phyloP scores from a whole-genome alignment of 768 basidiomycete genomes.

The Sporobolomyces pararoseus region DNA sequence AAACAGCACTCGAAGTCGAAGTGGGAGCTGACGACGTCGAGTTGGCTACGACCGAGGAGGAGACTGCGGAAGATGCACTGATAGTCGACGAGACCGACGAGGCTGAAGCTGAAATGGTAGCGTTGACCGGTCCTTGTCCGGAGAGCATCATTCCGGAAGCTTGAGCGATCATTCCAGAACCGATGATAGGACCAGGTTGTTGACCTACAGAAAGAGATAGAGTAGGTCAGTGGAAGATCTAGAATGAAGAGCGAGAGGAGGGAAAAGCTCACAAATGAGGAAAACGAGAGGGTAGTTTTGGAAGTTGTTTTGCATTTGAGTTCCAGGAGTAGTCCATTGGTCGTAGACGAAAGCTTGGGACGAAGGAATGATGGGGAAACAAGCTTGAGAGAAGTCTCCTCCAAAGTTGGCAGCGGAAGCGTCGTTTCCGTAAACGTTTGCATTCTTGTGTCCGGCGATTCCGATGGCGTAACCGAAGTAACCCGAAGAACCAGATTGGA shows the following conservation, averaged over 20 bases:
- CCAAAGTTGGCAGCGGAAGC: constrained; percentile 39
- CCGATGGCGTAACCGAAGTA: constrained; percentile 45
- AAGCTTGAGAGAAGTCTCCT: constrained; percentile 24
- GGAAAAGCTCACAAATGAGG: constrained; percentile 29
- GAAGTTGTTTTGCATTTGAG: constrained; percentile 31
- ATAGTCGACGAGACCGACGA: neutral
- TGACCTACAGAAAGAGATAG: constrained; percentile 8
- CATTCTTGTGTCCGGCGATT: constrained; percentile 40
- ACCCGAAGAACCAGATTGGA: constrained; percentile 38
- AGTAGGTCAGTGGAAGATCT: neutral
- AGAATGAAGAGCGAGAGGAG: neutral
- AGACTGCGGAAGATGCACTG: neutral
- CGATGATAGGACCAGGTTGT: constrained; percentile 13
- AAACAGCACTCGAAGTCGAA: no score
- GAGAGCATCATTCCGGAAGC: constrained; percentile 11
- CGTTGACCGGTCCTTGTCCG: neutral
- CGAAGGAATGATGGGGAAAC: constrained; percentile 24
- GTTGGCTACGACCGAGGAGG: neutral
- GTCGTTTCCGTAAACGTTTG: constrained; percentile 42
- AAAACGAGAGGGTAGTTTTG: constrained; percentile 18
- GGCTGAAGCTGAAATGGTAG: neutral
- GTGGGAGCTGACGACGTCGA: no score
- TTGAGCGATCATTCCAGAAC: neutral
- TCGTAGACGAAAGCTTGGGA: constrained; percentile 39
- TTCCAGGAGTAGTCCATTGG: constrained; percentile 23